A percentile compares a stretch with the other conserved stretches of the same genome.
These are phyloP conservation scores for Scedosporium boydii DNA, from an alignment of 2,329 filamentous ascomycete species.

Conservation along the genomic window DNA sequence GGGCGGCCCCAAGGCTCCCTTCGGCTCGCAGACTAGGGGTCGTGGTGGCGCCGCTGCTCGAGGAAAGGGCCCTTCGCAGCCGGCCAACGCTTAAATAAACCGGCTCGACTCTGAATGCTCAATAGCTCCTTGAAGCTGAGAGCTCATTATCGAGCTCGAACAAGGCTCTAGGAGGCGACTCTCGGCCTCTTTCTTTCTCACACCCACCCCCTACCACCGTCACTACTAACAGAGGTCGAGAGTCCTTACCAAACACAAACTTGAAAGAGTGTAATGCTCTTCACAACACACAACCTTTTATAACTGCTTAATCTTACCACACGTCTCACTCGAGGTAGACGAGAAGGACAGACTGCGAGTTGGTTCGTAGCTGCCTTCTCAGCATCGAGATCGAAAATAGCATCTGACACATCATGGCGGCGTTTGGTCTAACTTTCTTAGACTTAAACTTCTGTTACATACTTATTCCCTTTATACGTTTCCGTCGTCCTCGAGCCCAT, in stretches of 20 bases:
- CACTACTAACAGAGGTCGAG: no score
- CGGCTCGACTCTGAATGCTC: not conserved
- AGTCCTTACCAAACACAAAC: no score
- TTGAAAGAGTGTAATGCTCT: not conserved
- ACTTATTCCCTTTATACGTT: not conserved
- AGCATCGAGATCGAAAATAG: not conserved
- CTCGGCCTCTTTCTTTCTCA: not conserved
- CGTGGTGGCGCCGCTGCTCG: conserved; percentile 59
- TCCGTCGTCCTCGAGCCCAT: not conserved
- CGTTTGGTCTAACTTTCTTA: not conserved
- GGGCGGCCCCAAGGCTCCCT: conserved; percentile 55
- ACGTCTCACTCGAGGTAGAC: not conserved
- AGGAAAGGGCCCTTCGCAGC: conserved; percentile 51
- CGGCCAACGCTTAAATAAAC: conserved; percentile 36
- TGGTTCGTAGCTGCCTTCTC: not conserved
- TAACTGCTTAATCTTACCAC: not conserved
- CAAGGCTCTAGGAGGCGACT: not conserved
- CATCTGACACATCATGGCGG: not conserved
- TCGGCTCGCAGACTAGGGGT: conserved; percentile 45
- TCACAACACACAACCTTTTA: not conserved
- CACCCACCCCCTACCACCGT: no score
- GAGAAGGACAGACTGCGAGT: not conserved
- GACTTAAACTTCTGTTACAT: conserved; percentile 4
- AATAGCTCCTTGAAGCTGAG: not conserved
- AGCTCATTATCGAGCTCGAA: not conserved